Evolutionary conservation across 2,329 filamentous ascomycete genomes (phyloP).

Genomic region (Venturia effusa): DNA sequence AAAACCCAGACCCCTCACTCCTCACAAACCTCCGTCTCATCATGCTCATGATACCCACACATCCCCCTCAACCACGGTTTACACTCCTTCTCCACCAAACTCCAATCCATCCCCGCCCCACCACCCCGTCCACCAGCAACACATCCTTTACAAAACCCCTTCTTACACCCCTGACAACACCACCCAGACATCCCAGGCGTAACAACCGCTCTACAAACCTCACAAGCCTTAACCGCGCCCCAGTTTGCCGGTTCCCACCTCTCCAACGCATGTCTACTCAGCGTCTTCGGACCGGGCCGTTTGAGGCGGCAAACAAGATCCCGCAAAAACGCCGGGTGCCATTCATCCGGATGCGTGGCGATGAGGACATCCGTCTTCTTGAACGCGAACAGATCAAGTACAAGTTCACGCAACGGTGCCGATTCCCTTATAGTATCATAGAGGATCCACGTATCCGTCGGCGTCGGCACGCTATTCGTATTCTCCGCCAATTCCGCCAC

Average conservation of each 20-base stretch:
- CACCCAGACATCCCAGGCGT: constrained; percentile 27
- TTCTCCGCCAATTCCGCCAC: constrained; percentile 34
- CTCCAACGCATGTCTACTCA: constrained; percentile 30
- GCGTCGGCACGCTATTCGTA: constrained; percentile 40
- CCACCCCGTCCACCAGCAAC: constrained; percentile 19
- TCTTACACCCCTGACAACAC: constrained; percentile 30
- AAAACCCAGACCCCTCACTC: neutral
- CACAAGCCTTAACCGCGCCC: constrained; percentile 24
- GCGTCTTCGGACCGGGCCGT: constrained; percentile 30
- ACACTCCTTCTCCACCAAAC: constrained; percentile 24
- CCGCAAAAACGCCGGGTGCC: constrained; percentile 37
- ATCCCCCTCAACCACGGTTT: constrained; percentile 23
- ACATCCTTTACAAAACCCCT: constrained; percentile 31
- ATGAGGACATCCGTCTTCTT: constrained; percentile 41
- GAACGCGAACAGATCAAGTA: constrained; percentile 41
- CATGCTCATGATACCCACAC: constrained; percentile 17
- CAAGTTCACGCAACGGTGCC: constrained; percentile 28
- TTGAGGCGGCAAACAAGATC: constrained; percentile 37
- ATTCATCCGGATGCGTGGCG: constrained; percentile 34
- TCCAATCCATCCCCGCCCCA: constrained; percentile 14
- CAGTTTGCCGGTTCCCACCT: constrained; percentile 29
- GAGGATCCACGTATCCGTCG: constrained; percentile 36
- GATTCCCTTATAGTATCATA: constrained; percentile 32
- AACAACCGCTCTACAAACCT: constrained; percentile 27
- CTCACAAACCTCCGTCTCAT: constrained; percentile 12